phyloP scores from a whole-genome alignment of 495 filamentous ascomycete species.

The Rhizodiscina lignyota region DNA sequence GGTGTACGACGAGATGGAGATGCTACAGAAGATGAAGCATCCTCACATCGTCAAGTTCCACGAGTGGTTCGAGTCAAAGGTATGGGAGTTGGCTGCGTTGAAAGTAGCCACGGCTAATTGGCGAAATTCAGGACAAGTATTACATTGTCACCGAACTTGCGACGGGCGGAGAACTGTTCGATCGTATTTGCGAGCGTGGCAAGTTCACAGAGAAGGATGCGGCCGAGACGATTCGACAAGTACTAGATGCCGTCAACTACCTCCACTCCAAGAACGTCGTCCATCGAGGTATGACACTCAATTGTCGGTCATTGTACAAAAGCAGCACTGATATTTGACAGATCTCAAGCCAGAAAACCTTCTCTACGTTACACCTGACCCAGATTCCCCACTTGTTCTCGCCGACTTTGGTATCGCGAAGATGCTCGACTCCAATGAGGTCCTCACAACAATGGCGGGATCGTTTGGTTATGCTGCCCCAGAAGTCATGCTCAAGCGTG shows the following conservation, averaged over 20 bases:
- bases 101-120: no score
- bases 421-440: conserved; percentile 82
- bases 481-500: conserved; percentile 95
- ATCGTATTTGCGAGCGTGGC: conserved; percentile 94
- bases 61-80: conserved; percentile 97
- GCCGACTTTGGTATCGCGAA: conserved; percentile 99
- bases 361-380: conserved; percentile 66
- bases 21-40: conserved; percentile 80
- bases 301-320: neutral
- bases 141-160: conserved; percentile 98
- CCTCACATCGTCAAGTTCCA: conserved; percentile 95
- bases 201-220: conserved; percentile 99
- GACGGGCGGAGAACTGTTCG: conserved; percentile 92
- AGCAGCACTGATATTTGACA: conserved; percentile 19
- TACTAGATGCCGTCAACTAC: conserved; percentile 88
- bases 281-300: conserved; percentile 57
- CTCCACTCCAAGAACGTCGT: conserved; percentile 92
- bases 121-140: conserved; percentile 78
- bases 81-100: no score
- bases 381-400: conserved; percentile 72
- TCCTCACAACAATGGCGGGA: conserved; percentile 95
- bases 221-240: conserved; percentile 87
- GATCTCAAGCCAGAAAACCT: conserved; percentile 98
- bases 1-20: conserved; percentile 92
- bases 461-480: conserved; percentile 97